Base-by-base conservation (phyloP, 805 yeast genomes). In the Hanseniaspora singularis region DNA sequence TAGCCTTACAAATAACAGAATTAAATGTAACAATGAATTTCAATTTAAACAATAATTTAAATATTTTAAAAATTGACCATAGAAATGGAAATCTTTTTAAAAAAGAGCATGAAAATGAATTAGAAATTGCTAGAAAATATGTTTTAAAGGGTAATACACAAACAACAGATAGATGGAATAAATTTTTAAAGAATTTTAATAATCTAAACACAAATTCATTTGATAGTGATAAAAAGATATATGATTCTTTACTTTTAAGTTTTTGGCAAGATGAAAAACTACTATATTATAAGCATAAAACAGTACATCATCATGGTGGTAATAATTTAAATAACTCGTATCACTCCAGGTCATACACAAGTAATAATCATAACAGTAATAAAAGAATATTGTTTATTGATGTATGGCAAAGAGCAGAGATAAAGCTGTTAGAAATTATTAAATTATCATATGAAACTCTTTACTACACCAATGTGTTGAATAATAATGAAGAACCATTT, bases 1-100 rank as follows among this genome's bases (percentile, higher is more conserved):
- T 87, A 47, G 95, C 95, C 0, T 76, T 94, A 0, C 95, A 87
- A 60, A 68, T 81, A 34, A 76, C 94, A 2, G 97, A 88, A 59
- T 79, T 86, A 16, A 76, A 79, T 53, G 72, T 87, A 3, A 88
- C 94, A 1, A 76, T 85, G 74, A 80, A 86, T 55, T 68, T 86
- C 55, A 84, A 87, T 38, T 72, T 88, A 52, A 64, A 85, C 55
- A 76, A 92, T 31, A 83, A 82, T 81, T 64, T 88, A 51, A 43
- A 43, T 20, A 43, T 43, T 24, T 26, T 43, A 16, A 43, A 23
- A 27, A 30, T 43, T 18, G 33, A 36, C n/a, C 33, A 19, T 36
- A 36, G 36, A 43, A 31, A 41, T n/a, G 30, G 16, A 26, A 36
- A 38, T 24, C 28, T 19, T 6, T 32, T 33, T 18, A 33, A 38